Conservation (phyloP, 495 filamentous ascomycete genomes). For the Elaphomyces granulatus region DNA sequence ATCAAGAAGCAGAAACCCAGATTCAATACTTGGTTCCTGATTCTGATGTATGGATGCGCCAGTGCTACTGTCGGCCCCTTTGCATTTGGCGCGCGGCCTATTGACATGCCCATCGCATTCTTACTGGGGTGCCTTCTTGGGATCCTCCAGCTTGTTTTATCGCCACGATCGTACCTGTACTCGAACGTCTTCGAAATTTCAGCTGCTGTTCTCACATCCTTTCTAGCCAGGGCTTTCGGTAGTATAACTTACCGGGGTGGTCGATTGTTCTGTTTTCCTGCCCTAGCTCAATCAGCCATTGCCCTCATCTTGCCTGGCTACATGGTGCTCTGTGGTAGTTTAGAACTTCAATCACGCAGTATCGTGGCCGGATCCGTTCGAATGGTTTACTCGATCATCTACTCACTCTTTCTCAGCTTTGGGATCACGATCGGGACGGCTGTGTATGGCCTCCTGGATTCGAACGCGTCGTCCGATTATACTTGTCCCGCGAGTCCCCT, state of each 20-base stretch:
- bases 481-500: conserved; percentile 47
- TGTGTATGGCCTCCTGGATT: conserved; percentile 71
- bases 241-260: conserved; percentile 47
- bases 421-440: conserved; percentile 91
- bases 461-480: conserved; percentile 56
- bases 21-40: conserved; percentile 54
- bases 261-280: conserved; percentile 78
- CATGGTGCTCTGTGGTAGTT: conserved; percentile 63
- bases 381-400: conserved; percentile 93
- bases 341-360: conserved; percentile 77
- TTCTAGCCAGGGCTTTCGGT: conserved; percentile 75
- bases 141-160: conserved; percentile 63
- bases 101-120: conserved; percentile 82
- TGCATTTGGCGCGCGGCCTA: conserved; percentile 71
- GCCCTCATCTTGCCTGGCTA: conserved; percentile 88
- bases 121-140: conserved; percentile 74
- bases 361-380: conserved; percentile 85
- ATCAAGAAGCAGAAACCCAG: conserved; percentile 48
- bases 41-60: conserved; percentile 73
- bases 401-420: conserved; percentile 91
- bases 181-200: conserved; percentile 86
- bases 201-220: conserved; percentile 77
- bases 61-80: conserved; percentile 73
- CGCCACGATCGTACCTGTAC: conserved; percentile 61
- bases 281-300: conserved; percentile 79